Evolutionary conservation across 2,329 filamentous ascomycete genomes (phyloP), one percentile per base, ranked within the genome.

Genomic region (Paracorniculantispora psalliotae): DNA sequence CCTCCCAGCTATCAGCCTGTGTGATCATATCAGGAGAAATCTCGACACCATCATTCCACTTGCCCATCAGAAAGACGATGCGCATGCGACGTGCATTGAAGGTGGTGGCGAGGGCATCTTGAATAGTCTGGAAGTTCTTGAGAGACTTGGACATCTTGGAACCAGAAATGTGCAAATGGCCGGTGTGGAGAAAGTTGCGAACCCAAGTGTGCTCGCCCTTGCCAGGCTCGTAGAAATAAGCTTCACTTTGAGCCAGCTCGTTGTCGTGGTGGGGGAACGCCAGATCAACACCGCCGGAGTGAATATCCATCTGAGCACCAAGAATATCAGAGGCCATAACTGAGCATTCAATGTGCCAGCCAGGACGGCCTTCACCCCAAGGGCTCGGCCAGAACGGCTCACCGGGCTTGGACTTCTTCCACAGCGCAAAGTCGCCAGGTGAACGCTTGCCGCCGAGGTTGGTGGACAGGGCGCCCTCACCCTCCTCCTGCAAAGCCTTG

Each of bases 321-420:
- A 97, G 77, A n/a, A 92, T 83, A 63, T 92, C 90, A 2, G 90
- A 93, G 0, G 92, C 92, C 93, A 97, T 97, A 17, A 92, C 92
- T 1, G 89, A 92, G 84, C 93, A 97, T 76, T 97, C 92, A 68
- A 97, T 97, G 69, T 97, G 93, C 93, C 93, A 97, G 19, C 93
- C 93, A 1, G 93, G 93, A 47, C 93, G 81, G 4, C 92, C 92
- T 59, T 86, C 81, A 4, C 93, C 92, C 92, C 93, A 97, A 3
- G 86, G 86, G 66, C 89, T 94, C 5, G 86, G 80, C 93, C 93
- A 97, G 64, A 85, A 89, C 0, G 93, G 93, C 78, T 97, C 93
- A 46, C 93, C 93, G 15, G 90, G 85, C 75, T 96, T 97, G 1
- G 89, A 92, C 57, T 88, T 86, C 72, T 97, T 97, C 92, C 92